Evolutionary conservation across 768 basidiomycete genomes (phyloP).

Genomic region (Lentinula edodes): DNA sequence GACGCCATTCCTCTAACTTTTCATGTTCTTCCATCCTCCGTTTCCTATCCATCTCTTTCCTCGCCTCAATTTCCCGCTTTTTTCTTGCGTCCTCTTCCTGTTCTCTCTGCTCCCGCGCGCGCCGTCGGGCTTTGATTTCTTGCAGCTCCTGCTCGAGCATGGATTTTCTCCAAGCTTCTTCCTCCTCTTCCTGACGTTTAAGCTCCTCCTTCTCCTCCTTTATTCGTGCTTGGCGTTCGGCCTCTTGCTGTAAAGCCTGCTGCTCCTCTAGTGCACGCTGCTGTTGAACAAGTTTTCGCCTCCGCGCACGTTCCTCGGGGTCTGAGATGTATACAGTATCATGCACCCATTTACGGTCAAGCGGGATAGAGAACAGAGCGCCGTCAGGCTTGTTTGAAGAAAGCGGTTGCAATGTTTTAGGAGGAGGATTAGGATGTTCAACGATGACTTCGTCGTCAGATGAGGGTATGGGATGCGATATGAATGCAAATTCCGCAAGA

Average conservation of each 20-base stretch:
- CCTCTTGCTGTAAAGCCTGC: constrained; percentile 39
- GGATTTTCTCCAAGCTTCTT: constrained; percentile 33
- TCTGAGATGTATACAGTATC: constrained; percentile 14
- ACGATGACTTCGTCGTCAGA: constrained; percentile 25
- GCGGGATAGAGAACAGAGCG: constrained; percentile 17
- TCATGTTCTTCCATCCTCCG: constrained; percentile 45
- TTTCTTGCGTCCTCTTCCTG: constrained; percentile 42
- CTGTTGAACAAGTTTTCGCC: constrained; percentile 17
- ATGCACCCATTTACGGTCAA: constrained; percentile 32
- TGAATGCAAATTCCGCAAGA: constrained; percentile 35
- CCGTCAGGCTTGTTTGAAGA: constrained; percentile 9
- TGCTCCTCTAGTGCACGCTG: constrained; percentile 38
- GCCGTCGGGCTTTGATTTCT: constrained; percentile 29
- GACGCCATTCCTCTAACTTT: constrained; percentile 47
- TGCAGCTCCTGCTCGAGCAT: constrained; percentile 36
- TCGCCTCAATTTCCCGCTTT: constrained; percentile 38
- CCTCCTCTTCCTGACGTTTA: constrained; percentile 34
- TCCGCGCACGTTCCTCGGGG: constrained; percentile 20
- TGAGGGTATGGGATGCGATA: constrained; percentile 25
- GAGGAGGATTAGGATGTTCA: constrained; percentile 11
- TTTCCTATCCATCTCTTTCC: constrained; percentile 40
- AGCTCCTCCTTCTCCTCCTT: constrained; percentile 38
- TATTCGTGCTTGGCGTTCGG: constrained; percentile 31
- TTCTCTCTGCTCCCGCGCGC: constrained; percentile 32
- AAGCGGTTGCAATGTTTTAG: constrained; percentile 6